A percentile compares a stretch with the other conserved stretches of the same genome.
These are phyloP conservation scores for Diaporthe capsici DNA, from an alignment of 2,329 filamentous ascomycete species.

Conservation along the genomic window DNA sequence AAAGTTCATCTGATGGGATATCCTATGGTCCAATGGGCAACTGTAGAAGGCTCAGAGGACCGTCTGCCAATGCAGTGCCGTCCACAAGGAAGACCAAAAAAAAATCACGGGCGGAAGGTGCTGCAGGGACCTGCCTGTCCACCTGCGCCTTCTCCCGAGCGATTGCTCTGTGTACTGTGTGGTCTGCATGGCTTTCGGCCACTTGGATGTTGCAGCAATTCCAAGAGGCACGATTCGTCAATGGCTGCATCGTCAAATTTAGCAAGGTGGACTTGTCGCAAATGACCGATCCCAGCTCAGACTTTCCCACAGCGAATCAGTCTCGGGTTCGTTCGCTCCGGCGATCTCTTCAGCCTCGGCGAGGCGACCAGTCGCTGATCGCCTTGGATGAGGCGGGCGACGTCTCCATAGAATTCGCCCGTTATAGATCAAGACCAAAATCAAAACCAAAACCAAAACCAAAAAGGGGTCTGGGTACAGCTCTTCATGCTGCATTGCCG, in stretches of 20 bases:
- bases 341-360: slow-evolving; percentile 41
- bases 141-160: background rate
- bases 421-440: slow-evolving; percentile 28
- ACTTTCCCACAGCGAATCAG: slow-evolving; percentile 37
- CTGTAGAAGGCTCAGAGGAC: background rate
- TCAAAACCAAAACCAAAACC: slow-evolving; percentile 8
- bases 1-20: slow-evolving; percentile 22
- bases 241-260: slow-evolving; percentile 33
- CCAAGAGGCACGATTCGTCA: slow-evolving; percentile 31
- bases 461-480: slow-evolving; percentile 18
- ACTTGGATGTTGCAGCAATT: background rate
- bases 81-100: background rate
- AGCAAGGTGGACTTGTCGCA: slow-evolving; percentile 32
- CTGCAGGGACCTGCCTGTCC: slow-evolving; percentile 25
- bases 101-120: background rate
- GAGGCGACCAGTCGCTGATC: slow-evolving; percentile 40
- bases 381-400: slow-evolving; percentile 40
- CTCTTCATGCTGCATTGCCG: slow-evolving; percentile 6
- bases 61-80: background rate
- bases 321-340: slow-evolving; percentile 19
- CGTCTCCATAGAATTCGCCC: slow-evolving; percentile 25
- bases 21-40: slow-evolving; percentile 29
- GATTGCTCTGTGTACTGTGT: background rate
- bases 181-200: background rate
- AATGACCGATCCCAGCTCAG: slow-evolving; percentile 32